A percentile compares a stretch with the other conserved stretches of the same genome.
Conservation (phyloP, 805 yeast genomes). For the Blastobotrys attinorum region DNA sequence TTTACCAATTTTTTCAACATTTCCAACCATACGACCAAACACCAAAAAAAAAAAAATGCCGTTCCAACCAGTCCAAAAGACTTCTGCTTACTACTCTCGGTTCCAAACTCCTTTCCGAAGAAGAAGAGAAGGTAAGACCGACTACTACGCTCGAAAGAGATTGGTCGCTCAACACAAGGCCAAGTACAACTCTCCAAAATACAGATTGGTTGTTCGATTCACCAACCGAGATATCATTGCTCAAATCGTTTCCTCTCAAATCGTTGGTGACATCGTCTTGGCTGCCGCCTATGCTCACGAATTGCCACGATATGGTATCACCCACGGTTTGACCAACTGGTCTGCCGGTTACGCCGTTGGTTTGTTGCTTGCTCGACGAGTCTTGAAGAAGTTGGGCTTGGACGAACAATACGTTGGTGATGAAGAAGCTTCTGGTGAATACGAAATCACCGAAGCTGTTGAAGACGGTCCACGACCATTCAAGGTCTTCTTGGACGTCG, state of each 20-base stretch:
- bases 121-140: conserved; percentile 99
- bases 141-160: conserved; percentile 99
- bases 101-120: conserved; percentile 99
- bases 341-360: conserved; percentile 99
- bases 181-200: conserved; percentile 98
- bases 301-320: conserved; percentile 95
- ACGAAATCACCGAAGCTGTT: conserved; percentile 95
- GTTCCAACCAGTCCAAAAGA: conserved; percentile 65
- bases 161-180: conserved; percentile 99
- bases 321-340: conserved; percentile 99
- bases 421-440: conserved; percentile 99
- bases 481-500: conserved; percentile 98
- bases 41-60: conserved; percentile 45
- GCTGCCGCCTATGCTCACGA: conserved; percentile 99
- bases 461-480: conserved; percentile 99
- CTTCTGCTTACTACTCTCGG: conserved; percentile 96
- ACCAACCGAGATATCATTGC: conserved; percentile 99
- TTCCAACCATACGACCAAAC: neutral
- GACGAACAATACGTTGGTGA: conserved; percentile 98
- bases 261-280: conserved; percentile 93
- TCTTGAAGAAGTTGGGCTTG: conserved; percentile 92
- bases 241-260: conserved; percentile 93
- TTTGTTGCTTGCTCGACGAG: conserved; percentile 97
- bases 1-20: no score
- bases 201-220: conserved; percentile 99